Conservation (phyloP, 345 rosid genomes). For the Heritiera fomes region DNA sequence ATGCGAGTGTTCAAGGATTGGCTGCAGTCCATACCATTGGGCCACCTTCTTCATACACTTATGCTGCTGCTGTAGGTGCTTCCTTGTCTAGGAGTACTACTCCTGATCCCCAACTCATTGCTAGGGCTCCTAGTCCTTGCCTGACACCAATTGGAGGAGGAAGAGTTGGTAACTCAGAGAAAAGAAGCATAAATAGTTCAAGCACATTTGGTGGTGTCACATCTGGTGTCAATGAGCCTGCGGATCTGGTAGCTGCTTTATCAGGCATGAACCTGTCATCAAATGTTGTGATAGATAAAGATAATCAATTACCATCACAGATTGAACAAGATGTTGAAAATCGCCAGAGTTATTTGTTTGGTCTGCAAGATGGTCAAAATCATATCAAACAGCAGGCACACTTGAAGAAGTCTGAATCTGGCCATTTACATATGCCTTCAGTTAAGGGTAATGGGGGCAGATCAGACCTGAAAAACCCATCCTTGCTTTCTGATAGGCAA, state of each 20-base stretch:
- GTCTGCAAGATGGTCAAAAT: constrained; percentile 22
- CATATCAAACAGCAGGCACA: constrained; percentile 16
- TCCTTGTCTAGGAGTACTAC: constrained; percentile 82
- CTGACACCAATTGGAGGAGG: constrained; percentile 82
- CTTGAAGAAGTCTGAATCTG: constrained; percentile 22
- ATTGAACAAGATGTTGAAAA: constrained; percentile 17
- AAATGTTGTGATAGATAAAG: constrained; percentile 46
- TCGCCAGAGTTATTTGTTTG: constrained; percentile 20
- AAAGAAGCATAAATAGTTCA: constrained; percentile 51
- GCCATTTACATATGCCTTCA: constrained; percentile 26
- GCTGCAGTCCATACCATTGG: constrained; percentile 52
- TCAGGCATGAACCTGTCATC: constrained; percentile 67
- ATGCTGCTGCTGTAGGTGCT: constrained; percentile 80
- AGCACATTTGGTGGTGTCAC: constrained; percentile 58
- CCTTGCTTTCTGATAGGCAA: constrained; percentile 45
- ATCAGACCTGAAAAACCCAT: constrained; percentile 37
- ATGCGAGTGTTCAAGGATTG: constrained; percentile 48
- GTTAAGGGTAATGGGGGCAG: constrained; percentile 42
- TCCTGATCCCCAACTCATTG: constrained; percentile 81
- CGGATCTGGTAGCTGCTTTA: constrained; percentile 61
- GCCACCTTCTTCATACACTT: constrained; percentile 56
- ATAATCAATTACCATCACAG: constrained; percentile 16
- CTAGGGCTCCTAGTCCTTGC: constrained; percentile 88
- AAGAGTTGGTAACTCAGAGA: constrained; percentile 55
- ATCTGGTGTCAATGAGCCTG: constrained; percentile 53